Evolutionary conservation across 2,329 filamentous ascomycete genomes (phyloP), one percentile per base, ranked within the genome.

Genomic region (Huntiella abstrusa): DNA sequence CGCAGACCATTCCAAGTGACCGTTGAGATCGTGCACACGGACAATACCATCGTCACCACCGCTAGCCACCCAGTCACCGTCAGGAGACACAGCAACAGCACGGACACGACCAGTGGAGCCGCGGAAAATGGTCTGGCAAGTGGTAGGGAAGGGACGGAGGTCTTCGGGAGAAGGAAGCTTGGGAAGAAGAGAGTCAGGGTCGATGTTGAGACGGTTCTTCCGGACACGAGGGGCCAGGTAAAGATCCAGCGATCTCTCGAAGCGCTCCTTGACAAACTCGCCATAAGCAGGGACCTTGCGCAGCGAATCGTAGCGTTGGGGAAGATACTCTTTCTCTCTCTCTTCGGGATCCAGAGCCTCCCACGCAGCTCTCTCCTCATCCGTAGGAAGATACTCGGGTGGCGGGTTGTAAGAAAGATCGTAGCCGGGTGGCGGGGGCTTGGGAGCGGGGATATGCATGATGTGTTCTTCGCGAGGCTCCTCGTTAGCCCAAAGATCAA

Each of bases 391-490:
- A 59, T 96, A 98, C 65, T 98, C 91, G 3, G 81, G 75, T 43
- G 92, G 91, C 17, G 91, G 91, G 62, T 96, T 94, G 60, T 98
- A 96, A 57, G 85, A 94, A 60, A 95, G 76, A 56, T 94, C 87
- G 60, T 94, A 95, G 45, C 86, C 86, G 22, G 91, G 91, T 34
- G 91, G 88, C 22, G 88, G 78, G 43, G 92, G 70, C 60, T 98
- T 98, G 4, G 91, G 91, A 1, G 91, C 88, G 12, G 91, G 83
- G 46, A 96, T 81, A 57, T 95, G 84, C 87, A 96, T 96, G 33
- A 82, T 69, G 60, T 96, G 83, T 51, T 87, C 81, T 33, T 82
- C 75, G 54, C 80, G 73, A 8, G 84, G 76, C 54, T 80, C 75
- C 61, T 98, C 88, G 57, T 96, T 83, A 46, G 88, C 85, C 91